A percentile compares a stretch with the other conserved stretches of the same genome.
Conservation (phyloP, 768 basidiomycete species). For the Kwoniella bestiolae region DNA sequence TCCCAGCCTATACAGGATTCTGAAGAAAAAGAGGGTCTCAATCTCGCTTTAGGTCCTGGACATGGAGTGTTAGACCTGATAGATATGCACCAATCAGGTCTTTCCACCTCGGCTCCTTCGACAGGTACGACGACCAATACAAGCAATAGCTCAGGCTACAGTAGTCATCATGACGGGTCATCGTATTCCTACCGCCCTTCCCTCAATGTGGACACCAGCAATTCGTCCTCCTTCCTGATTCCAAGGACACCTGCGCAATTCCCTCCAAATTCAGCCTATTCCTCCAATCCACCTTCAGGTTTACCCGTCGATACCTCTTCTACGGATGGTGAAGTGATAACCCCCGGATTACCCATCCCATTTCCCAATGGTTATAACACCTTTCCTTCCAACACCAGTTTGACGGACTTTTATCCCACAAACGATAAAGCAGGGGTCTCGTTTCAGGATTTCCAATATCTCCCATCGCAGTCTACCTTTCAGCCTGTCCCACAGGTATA, state of each 20-base stretch:
- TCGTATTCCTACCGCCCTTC: slow-evolving; percentile 25
- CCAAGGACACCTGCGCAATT: slow-evolving; percentile 16
- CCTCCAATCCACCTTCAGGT: slow-evolving; percentile 18
- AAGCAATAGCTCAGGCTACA: neutral
- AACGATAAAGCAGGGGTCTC: slow-evolving; percentile 4
- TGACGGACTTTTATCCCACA: neutral
- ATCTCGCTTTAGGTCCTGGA: slow-evolving; percentile 16
- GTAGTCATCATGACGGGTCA: slow-evolving; percentile 3
- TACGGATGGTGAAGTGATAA: slow-evolving; percentile 24
- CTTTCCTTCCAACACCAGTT: slow-evolving; percentile 1
- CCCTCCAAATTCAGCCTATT: slow-evolving; percentile 14
- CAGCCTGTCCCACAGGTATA: slow-evolving; percentile 5
- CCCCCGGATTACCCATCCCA: slow-evolving; percentile 15
- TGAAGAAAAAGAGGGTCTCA: slow-evolving; percentile 18
- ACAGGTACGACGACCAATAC: neutral
- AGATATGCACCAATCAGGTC: slow-evolving; percentile 16
- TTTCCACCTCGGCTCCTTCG: neutral
- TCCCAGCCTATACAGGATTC: neutral
- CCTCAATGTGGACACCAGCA: slow-evolving; percentile 24
- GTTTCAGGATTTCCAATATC: slow-evolving; percentile 7
- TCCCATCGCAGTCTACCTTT: slow-evolving; percentile 11
- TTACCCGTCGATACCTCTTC: slow-evolving; percentile 6
- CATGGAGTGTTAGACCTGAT: slow-evolving; percentile 25
- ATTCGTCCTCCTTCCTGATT: slow-evolving; percentile 9
- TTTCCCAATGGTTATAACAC: slow-evolving; percentile 10